Evolutionary conservation across 306 rosid species (phyloP).

Genomic region (Castanea crenata): DNA sequence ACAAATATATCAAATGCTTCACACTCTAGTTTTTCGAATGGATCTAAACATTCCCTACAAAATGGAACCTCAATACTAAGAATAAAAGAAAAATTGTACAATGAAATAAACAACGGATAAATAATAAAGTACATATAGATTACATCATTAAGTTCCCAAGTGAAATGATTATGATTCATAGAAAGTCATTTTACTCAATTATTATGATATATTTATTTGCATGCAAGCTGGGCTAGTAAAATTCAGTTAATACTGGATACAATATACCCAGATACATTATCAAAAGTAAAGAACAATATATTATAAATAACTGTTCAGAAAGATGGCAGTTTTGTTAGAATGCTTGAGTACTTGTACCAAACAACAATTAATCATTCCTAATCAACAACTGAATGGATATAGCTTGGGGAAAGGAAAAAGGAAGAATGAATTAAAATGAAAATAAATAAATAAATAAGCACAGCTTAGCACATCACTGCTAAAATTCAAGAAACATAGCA

Average conservation of each 20-base stretch:
- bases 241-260: not conserved
- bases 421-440: too few species aligned
- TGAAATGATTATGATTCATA: not conserved
- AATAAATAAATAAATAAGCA: too few species aligned
- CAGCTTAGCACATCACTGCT: too few species aligned
- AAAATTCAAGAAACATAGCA: too few species aligned
- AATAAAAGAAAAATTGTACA: not conserved
- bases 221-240: not conserved
- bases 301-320: too few species aligned
- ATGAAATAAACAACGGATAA: not conserved
- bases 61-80: slow-evolving; percentile 20
- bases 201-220: not conserved
- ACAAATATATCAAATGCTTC: slow-evolving; percentile 88
- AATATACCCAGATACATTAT: too few species aligned
- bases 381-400: too few species aligned
- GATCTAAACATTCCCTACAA: slow-evolving; percentile 85
- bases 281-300: too few species aligned
- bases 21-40: slow-evolving; percentile 81
- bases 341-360: too few species aligned
- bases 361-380: too few species aligned
- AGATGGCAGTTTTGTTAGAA: too few species aligned
- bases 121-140: not conserved
- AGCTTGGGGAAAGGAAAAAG: too few species aligned
- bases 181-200: not conserved
- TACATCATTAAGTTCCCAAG: not conserved